phyloP scores from a whole-genome alignment of 176 grass and related monocot species.

The Ampelocalamus luodianensis region DNA sequence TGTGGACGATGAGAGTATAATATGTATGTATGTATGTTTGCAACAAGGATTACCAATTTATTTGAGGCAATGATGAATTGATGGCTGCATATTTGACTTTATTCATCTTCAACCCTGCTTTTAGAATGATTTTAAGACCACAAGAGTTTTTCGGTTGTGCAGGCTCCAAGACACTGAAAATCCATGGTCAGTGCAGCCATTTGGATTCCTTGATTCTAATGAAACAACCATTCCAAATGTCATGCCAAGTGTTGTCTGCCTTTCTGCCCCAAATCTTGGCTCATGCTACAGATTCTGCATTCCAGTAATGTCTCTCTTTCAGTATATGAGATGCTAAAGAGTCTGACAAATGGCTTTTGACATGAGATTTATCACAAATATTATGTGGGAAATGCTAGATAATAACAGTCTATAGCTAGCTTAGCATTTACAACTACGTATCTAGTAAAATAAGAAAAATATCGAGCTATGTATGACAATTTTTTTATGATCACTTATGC shows the following conservation, averaged over 20 bases:
- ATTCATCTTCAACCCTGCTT: not conserved
- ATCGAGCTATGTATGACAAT: conserved; percentile 29
- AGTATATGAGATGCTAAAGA: not conserved
- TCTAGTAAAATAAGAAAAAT: conserved; percentile 28
- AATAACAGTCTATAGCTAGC: conserved; percentile 50
- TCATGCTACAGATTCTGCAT: not conserved
- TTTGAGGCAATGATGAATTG: too few species aligned
- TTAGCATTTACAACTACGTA: conserved; percentile 50
- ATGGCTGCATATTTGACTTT: too few species aligned
- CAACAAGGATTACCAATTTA: too few species aligned
- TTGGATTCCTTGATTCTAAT: not conserved
- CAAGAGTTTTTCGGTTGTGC: too few species aligned
- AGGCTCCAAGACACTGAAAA: not conserved
- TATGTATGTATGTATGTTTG: too few species aligned
- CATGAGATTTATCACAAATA: not conserved
- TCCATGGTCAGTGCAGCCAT: too few species aligned
- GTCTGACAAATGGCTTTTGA: not conserved
- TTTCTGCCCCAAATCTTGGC: not conserved
- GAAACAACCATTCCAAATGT: not conserved
- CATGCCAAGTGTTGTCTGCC: not conserved
- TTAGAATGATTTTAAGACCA: not conserved
- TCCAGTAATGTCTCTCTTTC: not conserved
- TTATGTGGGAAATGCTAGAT: conserved; percentile 1
- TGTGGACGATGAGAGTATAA: too few species aligned
- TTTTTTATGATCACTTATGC: not conserved